Base-by-base conservation (phyloP, 148 eudicot species). In the Vaccinium myrtillus region DNA sequence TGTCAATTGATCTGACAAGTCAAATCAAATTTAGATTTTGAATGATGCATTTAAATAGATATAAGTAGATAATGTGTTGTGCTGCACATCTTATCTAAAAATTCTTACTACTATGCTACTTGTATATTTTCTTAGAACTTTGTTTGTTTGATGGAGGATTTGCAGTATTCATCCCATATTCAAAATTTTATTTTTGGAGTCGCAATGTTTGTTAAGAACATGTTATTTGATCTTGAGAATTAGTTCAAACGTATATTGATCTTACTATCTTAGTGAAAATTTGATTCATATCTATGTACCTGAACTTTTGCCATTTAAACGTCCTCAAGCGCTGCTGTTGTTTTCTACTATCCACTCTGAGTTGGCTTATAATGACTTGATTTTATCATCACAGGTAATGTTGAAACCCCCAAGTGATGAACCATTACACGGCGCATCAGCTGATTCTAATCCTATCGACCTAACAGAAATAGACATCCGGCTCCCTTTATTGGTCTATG, bases 341-440 rank as follows among this genome's bases (percentile, higher is more conserved):
- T 55, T 32, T 10, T 4, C 14, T 43, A 13, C 18, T 25, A 59
- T 53, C 55, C 30, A 59, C 46, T 53, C 14, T 63, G 48, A 56
- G 46, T 46, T 63, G 11, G 32, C 74, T 55, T 81, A 49, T 81
- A 55, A 18, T 77, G n/a, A 77, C 5, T 11, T 43, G 19, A 8
- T 39, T 19, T 19, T 80, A 74, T 3, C 50, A 58, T 79, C 80
- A 75, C 90, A 96, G 99, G 99, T 94, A 23, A 96, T 96, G 99
- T 88, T 96, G 92, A 96, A 96, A 74, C 99, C 98, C 61, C 99
- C 99, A 54, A 94, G 99, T 75, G 95, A 93, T 65, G 95, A 94
- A 73, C 97, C 95, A 43, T 89, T 96, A 54, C 78, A 67, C 48
- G 98, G 94, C 21, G 73, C 93, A 16, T 27, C 82, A 80, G 91